phyloP scores from a whole-genome alignment of 2,329 filamentous ascomycete species.

The Hymenotorrendiella dingleyae region DNA sequence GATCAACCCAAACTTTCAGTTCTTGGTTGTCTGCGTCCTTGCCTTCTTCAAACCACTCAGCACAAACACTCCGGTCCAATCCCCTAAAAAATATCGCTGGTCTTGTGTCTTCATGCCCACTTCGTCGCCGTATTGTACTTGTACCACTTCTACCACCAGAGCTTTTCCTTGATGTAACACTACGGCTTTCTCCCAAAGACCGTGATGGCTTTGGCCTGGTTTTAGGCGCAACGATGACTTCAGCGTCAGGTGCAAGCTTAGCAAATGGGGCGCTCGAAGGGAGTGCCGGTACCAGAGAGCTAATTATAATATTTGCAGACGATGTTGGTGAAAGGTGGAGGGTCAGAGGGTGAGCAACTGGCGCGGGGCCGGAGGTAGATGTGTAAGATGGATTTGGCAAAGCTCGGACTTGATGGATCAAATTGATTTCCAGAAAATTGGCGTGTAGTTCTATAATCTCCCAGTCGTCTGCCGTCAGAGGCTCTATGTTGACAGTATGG shows the following conservation, averaged over 20 bases:
- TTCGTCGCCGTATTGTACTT: constrained; percentile 61
- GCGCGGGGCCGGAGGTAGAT: constrained; percentile 42
- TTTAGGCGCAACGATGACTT: constrained; percentile 96
- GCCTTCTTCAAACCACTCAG: constrained; percentile 68
- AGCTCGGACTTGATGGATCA: constrained; percentile 86
- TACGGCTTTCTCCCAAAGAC: constrained; percentile 67
- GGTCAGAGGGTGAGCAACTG: constrained; percentile 71
- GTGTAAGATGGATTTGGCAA: constrained; percentile 76
- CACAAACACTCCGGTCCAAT: constrained; percentile 62
- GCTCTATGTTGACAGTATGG: constrained; percentile 95
- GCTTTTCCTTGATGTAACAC: constrained; percentile 73
- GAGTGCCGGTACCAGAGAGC: constrained; percentile 72
- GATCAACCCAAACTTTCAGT: constrained; percentile 79
- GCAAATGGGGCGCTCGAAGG: constrained; percentile 69
- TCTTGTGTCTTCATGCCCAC: constrained; percentile 58
- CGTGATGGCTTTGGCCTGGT: constrained; percentile 65
- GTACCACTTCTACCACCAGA: constrained; percentile 65
- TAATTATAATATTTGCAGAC: constrained; percentile 83
- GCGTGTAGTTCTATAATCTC: constrained; percentile 98
- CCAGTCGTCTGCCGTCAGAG: constrained; percentile 92
- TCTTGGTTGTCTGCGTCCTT: constrained; percentile 48
- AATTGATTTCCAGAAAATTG: constrained; percentile 89
- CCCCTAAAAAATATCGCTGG: constrained; percentile 73
- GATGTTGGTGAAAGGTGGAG: constrained; percentile 93
- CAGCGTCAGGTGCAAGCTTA: constrained; percentile 88